A percentile compares a stretch with the other conserved stretches of the same genome.
phyloP scores from a whole-genome alignment of 169 alveolate species.

The Plasmodium malariae region DNA sequence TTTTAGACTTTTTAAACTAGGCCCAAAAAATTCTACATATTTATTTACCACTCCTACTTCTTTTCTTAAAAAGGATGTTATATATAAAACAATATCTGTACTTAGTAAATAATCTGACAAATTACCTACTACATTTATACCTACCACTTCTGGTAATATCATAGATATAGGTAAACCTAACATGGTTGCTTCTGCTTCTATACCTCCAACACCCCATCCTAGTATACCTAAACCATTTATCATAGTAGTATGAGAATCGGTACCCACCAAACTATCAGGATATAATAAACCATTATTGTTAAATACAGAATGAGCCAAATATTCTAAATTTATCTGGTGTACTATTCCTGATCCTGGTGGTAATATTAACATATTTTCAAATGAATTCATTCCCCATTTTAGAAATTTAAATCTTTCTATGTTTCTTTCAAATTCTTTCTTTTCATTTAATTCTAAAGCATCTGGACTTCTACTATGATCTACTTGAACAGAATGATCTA shows the following conservation, averaged over 20 bases:
- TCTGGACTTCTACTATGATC: constrained; percentile 93
- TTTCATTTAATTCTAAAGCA: constrained; percentile 93
- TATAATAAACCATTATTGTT: constrained; percentile 86
- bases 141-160: constrained; percentile 97
- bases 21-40: constrained; percentile 96
- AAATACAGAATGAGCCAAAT: constrained; percentile 88
- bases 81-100: constrained; percentile 95
- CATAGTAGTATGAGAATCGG: constrained; percentile 98
- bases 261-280: constrained; percentile 97
- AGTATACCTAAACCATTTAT: constrained; percentile 96
- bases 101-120: constrained; percentile 91
- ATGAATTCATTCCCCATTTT: constrained; percentile 97
- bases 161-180: constrained; percentile 97
- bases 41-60: constrained; percentile 97
- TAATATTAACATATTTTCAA: constrained; percentile 93
- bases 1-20: constrained; percentile 90
- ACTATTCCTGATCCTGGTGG: constrained; percentile 99
- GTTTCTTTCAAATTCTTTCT: constrained; percentile 93
- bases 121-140: constrained; percentile 94
- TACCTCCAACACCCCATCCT: constrained; percentile 98
- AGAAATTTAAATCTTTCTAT: constrained; percentile 95
- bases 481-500: constrained; percentile 97
- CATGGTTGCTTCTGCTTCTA: constrained; percentile 99
- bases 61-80: constrained; percentile 91
- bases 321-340: constrained; percentile 94